A percentile compares a stretch with the other conserved stretches of the same genome.
phyloP scores from a whole-genome alignment of 1,139 yeast species.

The Candida frijolesensis region DNA sequence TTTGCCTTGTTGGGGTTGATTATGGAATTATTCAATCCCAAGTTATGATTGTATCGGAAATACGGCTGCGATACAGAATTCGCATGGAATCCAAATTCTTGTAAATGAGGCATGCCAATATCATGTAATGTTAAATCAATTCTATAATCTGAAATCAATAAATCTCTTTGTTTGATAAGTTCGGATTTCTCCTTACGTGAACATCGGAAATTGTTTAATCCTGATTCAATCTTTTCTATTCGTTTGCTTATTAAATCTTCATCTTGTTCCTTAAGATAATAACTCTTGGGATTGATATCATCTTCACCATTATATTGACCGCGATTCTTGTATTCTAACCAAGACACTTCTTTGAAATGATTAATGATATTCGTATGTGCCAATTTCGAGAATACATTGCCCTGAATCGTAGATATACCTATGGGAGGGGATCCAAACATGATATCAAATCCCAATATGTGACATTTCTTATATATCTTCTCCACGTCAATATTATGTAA shows the following conservation, averaged over 20 bases:
- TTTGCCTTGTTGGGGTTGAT: slow-evolving; percentile 30
- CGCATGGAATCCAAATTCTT: slow-evolving; percentile 63
- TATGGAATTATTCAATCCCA: slow-evolving; percentile 28
- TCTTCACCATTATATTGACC: neutral
- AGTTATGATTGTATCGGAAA: slow-evolving; percentile 29
- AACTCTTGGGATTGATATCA: slow-evolving; percentile 22
- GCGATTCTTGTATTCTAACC: slow-evolving; percentile 12
- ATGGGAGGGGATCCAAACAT: slow-evolving; percentile 75
- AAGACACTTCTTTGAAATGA: slow-evolving; percentile 52
- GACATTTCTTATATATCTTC: slow-evolving; percentile 57
- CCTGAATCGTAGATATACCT: slow-evolving; percentile 84
- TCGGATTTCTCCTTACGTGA: neutral
- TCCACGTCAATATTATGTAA: slow-evolving; percentile 41
- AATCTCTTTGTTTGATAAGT: neutral
- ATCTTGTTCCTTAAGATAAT: slow-evolving; percentile 30
- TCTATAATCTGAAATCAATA: slow-evolving; percentile 22
- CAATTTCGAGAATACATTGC: slow-evolving; percentile 70
- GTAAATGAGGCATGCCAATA: slow-evolving; percentile 78
- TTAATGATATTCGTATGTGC: slow-evolving; percentile 64
- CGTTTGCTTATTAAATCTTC: slow-evolving; percentile 23
- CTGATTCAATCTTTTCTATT: slow-evolving; percentile 18
- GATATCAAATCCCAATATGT: slow-evolving; percentile 82
- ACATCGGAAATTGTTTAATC: slow-evolving; percentile 4
- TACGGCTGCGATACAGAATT: slow-evolving; percentile 80
- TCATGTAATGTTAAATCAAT: slow-evolving; percentile 77